phyloP scores from a whole-genome alignment of 1,284 basidiomycete species.

The Somion occarium region DNA sequence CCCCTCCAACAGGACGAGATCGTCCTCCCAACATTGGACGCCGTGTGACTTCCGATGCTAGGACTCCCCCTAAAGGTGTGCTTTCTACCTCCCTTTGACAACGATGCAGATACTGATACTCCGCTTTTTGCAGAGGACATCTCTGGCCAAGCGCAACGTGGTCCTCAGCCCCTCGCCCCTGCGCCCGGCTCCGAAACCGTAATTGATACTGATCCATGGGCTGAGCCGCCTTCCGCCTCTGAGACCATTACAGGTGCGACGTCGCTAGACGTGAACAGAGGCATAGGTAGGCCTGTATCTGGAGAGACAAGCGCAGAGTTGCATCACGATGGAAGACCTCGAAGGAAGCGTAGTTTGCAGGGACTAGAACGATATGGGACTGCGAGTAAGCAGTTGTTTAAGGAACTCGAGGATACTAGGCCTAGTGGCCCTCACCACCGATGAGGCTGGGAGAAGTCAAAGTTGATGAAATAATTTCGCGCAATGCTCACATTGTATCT shows the following conservation, averaged over 20 bases:
- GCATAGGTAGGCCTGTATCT: constrained; percentile 27
- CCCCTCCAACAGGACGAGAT: constrained; percentile 24
- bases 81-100: not conserved
- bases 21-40: constrained; percentile 15
- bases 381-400: not conserved
- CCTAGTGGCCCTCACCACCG: not conserved
- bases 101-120: not conserved
- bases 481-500: not conserved
- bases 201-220: constrained; percentile 24
- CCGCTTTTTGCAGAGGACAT: not conserved
- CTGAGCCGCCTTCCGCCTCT: constrained; percentile 16
- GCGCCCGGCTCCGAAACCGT: constrained; percentile 26
- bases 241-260: constrained; percentile 29
- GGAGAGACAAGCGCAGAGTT: constrained; percentile 29
- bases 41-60: not conserved
- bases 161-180: constrained; percentile 13
- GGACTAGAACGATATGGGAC: constrained; percentile 21
- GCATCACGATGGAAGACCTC: constrained; percentile 27
- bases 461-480: not conserved
- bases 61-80: not conserved
- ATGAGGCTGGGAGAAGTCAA: not conserved
- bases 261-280: constrained; percentile 28
- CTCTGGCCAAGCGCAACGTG: not conserved
- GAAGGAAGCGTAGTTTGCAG: constrained; percentile 25
- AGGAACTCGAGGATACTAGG: not conserved